phyloP scores from a whole-genome alignment of 306 rosid genomes.

The Corylus avellana region DNA sequence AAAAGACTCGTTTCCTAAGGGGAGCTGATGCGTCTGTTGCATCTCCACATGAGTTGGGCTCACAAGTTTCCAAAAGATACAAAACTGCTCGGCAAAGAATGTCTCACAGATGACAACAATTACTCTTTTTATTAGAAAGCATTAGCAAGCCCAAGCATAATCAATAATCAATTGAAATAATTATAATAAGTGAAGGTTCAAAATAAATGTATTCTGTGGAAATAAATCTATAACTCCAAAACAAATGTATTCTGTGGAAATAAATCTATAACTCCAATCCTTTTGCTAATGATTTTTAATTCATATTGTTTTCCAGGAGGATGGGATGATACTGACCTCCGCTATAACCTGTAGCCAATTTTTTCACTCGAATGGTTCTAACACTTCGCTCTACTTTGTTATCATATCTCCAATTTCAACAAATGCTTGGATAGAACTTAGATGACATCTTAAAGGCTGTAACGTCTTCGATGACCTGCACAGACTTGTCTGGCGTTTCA shows the following conservation, averaged over 20 bases:
- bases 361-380: not conserved
- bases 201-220: not conserved
- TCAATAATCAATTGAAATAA: not conserved
- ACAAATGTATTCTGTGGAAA: not conserved
- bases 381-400: not conserved
- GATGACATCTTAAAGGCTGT: slow-evolving; percentile 64
- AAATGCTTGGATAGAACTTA: slow-evolving; percentile 59
- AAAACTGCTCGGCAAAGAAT: too few species aligned
- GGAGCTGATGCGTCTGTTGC: too few species aligned
- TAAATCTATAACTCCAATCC: not conserved
- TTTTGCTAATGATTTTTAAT: not conserved
- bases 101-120: too few species aligned
- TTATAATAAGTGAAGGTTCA: slow-evolving; percentile 4
- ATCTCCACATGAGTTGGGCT: too few species aligned
- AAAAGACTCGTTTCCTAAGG: too few species aligned
- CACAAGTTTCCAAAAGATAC: too few species aligned
- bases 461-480: slow-evolving; percentile 52
- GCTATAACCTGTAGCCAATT: slow-evolving; percentile 18
- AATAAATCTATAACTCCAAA: slow-evolving; percentile 6
- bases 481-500: slow-evolving; percentile 39
- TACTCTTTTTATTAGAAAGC: not conserved
- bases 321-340: not conserved
- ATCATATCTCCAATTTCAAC: slow-evolving; percentile 35
- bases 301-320: not conserved
- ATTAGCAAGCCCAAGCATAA: not conserved